Base-by-base conservation (phyloP, 1,284 basidiomycete genomes). In the Ustilago trichophora region DNA sequence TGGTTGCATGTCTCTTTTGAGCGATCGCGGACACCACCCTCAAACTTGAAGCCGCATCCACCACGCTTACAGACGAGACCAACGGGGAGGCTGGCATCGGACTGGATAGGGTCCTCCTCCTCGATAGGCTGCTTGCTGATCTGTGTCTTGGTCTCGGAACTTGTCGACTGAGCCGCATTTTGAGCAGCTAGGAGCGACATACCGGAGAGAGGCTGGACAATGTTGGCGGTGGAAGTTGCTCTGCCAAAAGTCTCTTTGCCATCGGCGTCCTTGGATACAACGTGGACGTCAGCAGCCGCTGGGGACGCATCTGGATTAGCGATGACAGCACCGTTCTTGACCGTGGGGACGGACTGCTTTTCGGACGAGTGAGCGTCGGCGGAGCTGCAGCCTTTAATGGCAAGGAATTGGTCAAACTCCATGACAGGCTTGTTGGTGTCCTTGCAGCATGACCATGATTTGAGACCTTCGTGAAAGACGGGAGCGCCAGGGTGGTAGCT, bases 401-500 rank as follows among this genome's bases (percentile, higher is more conserved):
- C 55, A 16, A 80, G 54, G 44, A 81, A 80, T 29, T 80, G 73
- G 27, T 81, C 79, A 47, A 81, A 81, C 38, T 81, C 79, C 53
- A 80, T 54, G 44, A 81, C 79, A 11, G 79, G 78, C 63, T 80
- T 80, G 73, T 80, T 77, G 18, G 58, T 67, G 8, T 76, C 68
- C 27, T 76, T 67, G 73, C 79, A 81, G 68, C 79, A 81, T 4
- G 79, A 80, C 79, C 79, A 81, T 1, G 76, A 78, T 51, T 81
- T 81, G 36, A 72, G 72, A 15, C 78, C 78, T 48, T 81, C 79
- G 64, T 80, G 79, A 49, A 81, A 81, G 32, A 81, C 71, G 21
- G 79, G 78, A 8, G 73, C 66, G 42, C 79, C 79, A 2, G 79
- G 77, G 43, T 81, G 79, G 59, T 73, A 69, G n/a, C 24, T 47